Evolutionary conservation across 1,284 basidiomycete species (phyloP).

Genomic region (Earliella scabrosa): DNA sequence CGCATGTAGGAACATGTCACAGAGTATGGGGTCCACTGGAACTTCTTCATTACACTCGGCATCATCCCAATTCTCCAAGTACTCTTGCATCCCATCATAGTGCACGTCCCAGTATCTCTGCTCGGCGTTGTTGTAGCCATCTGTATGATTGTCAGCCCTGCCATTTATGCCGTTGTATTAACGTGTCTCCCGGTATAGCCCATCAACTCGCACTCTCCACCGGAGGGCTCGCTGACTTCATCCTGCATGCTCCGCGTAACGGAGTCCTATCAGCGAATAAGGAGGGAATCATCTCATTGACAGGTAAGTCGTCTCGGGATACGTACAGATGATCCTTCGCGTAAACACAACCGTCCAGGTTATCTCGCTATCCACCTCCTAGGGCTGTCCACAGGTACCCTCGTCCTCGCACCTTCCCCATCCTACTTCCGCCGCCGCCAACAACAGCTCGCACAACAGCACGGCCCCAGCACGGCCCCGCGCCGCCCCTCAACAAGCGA

Average conservation of each 20-base stretch:
- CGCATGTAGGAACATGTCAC: constrained; percentile 90
- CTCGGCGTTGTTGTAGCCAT: constrained; percentile 69
- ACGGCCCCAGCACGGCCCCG: neutral
- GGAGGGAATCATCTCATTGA: constrained; percentile 85
- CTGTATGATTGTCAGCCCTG: constrained; percentile 46
- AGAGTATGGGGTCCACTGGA: constrained; percentile 98
- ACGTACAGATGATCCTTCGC: too few species aligned
- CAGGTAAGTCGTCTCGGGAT: constrained; percentile 46
- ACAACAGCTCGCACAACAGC: constrained; percentile 18
- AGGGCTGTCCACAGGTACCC: constrained; percentile 82
- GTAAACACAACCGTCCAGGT: constrained; percentile 49
- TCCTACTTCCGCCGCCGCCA: constrained; percentile 60
- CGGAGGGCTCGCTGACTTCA: constrained; percentile 62
- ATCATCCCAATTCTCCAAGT: constrained; percentile 81
- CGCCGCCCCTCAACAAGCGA: constrained; percentile 24
- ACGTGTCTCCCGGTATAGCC: constrained; percentile 42
- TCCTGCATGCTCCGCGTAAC: constrained; percentile 65
- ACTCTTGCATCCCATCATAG: constrained; percentile 67
- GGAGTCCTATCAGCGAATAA: constrained; percentile 85
- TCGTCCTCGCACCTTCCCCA: constrained; percentile 81
- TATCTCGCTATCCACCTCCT: constrained; percentile 91
- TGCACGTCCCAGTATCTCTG: constrained; percentile 59
- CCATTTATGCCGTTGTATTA: neutral
- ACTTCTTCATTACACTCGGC: constrained; percentile 96
- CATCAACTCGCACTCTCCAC: constrained; percentile 72